Evolutionary conservation across 2,329 filamentous ascomycete genomes (phyloP), one percentile per base, ranked within the genome.

Genomic region (Drechslerella coelobrocha): DNA sequence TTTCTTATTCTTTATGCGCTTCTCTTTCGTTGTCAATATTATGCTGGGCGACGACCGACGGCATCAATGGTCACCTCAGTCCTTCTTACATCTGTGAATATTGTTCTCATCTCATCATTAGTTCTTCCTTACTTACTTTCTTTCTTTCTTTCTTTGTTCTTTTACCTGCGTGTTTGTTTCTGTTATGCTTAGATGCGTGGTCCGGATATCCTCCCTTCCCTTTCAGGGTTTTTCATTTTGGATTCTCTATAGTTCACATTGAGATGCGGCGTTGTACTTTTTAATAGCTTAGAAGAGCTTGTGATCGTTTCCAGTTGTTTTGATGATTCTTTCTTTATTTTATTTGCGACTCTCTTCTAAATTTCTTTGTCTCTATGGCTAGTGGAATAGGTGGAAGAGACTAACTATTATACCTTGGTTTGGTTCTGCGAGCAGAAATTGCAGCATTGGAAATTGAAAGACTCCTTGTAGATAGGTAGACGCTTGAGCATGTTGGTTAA

Each of bases 231-330:
- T 45, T n/a, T 17, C n/a, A 9, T 19, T n/a, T 45, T 19, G 19
- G 9, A 19, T 21, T 45, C 21, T 19, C 17, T 3, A 23, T 8
- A 21, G 19, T 21, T 6, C 41, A 5, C 5, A 19, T 19, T n/a
- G 19, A 19, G 7, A 45, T 45, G 41, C 41, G 41, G 41, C 41
- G 41, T 45, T 45, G 41, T 45, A 17, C 19, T 45, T 45, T 45
- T 45, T 39, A 14, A 21, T 10, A 19, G 21, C 21, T 45, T 45
- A 45, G 41, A 45, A 19, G 41, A 45, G 41, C 41, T 41, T 45
- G 41, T 17, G 41, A 45, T 45, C 2, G n/a, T 21, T 45, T 45
- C n/a, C 12, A 31, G 6, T 12, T 31, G 29, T 23, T 45, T 45
- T 45, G 9, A 45, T 19, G 17, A 5, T 10, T n/a, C 17, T 39